Evolutionary conservation across 331 rosid genomes (phyloP).

Genomic region (Cucumis variabilis): DNA sequence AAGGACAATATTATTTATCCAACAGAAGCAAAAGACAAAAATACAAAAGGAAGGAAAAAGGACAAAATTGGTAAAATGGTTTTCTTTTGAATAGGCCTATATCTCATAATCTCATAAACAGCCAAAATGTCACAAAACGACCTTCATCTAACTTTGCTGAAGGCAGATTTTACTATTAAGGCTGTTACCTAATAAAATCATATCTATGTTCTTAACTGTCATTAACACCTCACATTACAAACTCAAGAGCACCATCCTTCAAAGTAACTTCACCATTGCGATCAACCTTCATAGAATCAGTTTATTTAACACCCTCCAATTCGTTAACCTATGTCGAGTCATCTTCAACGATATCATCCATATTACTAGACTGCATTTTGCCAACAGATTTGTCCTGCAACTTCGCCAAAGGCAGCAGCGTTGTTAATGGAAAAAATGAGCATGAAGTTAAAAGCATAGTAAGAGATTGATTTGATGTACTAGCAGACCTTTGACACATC

Average conservation of each 20-base stretch:
- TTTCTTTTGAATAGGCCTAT: not conserved
- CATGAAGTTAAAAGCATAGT: not conserved
- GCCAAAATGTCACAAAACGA: not conserved
- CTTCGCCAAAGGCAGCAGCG: not conserved
- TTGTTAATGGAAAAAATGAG: not conserved
- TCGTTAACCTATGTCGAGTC: not conserved
- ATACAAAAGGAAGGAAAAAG: not conserved
- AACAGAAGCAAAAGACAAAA: not conserved
- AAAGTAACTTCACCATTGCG: not conserved
- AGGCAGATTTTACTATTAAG: not conserved
- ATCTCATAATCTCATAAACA: not conserved
- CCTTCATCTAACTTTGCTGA: not conserved
- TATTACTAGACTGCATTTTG: not conserved
- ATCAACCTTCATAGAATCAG: not conserved
- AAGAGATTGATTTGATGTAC: not conserved
- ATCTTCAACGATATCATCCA: not conserved
- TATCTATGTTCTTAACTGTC: not conserved
- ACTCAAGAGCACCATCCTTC: not conserved
- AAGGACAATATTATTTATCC: too few relatives aligned
- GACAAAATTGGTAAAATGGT: not conserved
- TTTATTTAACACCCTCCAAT: not conserved
- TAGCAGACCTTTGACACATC: conserved; percentile 37
- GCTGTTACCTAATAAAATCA: not conserved
- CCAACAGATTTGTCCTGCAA: not conserved
- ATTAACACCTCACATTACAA: not conserved